Evolutionary conservation across 805 yeast species (phyloP).

Genomic region (Sungouiella blattae): DNA sequence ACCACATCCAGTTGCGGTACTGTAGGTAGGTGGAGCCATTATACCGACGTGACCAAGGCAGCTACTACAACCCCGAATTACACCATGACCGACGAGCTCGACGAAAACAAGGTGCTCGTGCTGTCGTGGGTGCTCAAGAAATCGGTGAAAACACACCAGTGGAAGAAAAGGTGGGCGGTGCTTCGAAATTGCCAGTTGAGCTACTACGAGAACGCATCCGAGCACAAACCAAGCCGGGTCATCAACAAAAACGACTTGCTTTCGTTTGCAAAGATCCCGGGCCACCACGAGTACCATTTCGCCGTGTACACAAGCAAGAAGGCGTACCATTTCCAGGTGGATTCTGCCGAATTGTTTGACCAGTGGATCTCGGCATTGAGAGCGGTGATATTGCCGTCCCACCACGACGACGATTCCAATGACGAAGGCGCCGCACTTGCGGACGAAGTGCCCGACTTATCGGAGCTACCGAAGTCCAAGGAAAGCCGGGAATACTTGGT

Average conservation of each 20-base stretch:
- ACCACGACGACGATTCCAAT: constrained; percentile 3
- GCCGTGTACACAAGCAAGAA: constrained; percentile 23
- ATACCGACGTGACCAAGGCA: too few species aligned
- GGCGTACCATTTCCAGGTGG: constrained; percentile 18
- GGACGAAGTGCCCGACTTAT: constrained; percentile 8
- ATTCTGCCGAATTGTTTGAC: constrained; percentile 5
- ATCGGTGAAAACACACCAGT: constrained; percentile 29
- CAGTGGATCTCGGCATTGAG: constrained; percentile 17
- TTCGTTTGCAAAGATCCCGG: constrained; percentile 17
- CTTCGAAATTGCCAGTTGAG: constrained; percentile 35
- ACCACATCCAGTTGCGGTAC: too few species aligned
- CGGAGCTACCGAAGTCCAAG: neutral
- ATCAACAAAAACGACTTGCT: constrained; percentile 20
- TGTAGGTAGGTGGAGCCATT: too few species aligned
- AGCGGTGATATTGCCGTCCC: neutral
- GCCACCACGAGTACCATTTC: constrained; percentile 15
- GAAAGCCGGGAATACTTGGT: constrained; percentile 21
- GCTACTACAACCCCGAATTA: too few species aligned
- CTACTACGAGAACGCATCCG: constrained; percentile 36
- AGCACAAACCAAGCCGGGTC: constrained; percentile 35
- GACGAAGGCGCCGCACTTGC: constrained; percentile 8
- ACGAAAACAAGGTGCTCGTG: constrained; percentile 17
- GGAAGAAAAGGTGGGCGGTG: constrained; percentile 40
- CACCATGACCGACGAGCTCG: neutral
- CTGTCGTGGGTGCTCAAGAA: constrained; percentile 30